phyloP scores from a whole-genome alignment of 2,329 filamentous ascomycete genomes.

The Exutisphaerella laricina region DNA sequence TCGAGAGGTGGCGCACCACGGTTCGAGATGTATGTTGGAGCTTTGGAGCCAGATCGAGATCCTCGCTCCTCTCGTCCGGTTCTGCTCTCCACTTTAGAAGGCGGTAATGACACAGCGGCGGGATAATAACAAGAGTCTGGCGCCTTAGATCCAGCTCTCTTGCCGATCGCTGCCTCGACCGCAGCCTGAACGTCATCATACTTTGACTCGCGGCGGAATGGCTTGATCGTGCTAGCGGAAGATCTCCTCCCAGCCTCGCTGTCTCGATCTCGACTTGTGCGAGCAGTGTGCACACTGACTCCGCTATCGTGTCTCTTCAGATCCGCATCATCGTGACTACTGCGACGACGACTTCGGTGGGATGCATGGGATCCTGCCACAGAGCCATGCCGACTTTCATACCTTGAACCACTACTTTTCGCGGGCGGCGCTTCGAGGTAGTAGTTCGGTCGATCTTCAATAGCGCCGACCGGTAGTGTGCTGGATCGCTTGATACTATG shows the following conservation, averaged over 20 bases:
- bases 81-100: slow-evolving; percentile 13
- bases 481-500: slow-evolving; percentile 18
- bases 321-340: slow-evolving; percentile 15
- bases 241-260: slow-evolving; percentile 21
- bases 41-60: neutral
- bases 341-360: slow-evolving; percentile 7
- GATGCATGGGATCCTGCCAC: neutral
- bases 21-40: neutral
- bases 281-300: slow-evolving; percentile 23
- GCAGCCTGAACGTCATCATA: slow-evolving; percentile 11
- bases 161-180: slow-evolving; percentile 6
- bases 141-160: slow-evolving; percentile 12
- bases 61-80: slow-evolving; percentile 3
- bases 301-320: slow-evolving; percentile 29
- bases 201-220: slow-evolving; percentile 14
- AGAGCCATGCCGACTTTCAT: slow-evolving; percentile 7
- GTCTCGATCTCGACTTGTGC: slow-evolving; percentile 17
- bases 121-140: slow-evolving; percentile 22
- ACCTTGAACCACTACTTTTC: slow-evolving; percentile 15
- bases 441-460: slow-evolving; percentile 8
- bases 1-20: slow-evolving; percentile 8
- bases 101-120: slow-evolving; percentile 23
- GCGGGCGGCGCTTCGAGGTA: slow-evolving; percentile 21
- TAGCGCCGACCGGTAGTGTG: slow-evolving; percentile 18
- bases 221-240: slow-evolving; percentile 29